These are phyloP conservation scores for Lophiotrema nucula DNA, from an alignment of 495 filamentous ascomycete species.

Conservation along the genomic window DNA sequence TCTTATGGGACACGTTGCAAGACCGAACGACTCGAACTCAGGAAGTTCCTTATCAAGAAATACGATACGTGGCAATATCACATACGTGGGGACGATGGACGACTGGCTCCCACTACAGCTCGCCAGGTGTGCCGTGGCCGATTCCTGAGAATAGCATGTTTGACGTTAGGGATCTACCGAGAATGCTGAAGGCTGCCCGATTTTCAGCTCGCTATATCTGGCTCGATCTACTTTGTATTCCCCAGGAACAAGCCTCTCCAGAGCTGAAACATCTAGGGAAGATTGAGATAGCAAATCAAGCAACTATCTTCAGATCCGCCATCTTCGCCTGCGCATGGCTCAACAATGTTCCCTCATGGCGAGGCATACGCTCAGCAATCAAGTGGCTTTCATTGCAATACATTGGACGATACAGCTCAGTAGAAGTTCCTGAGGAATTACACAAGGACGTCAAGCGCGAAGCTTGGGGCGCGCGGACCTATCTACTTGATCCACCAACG, in stretches of 20 bases:
- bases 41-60: no score
- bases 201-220: neutral
- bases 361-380: neutral
- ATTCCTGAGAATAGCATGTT: neutral
- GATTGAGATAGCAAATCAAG: neutral
- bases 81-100: neutral
- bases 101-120: neutral
- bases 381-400: neutral
- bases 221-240: neutral
- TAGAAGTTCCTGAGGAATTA: neutral
- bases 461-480: neutral
- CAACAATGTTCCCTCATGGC: neutral
- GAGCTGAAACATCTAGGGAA: neutral
- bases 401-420: neutral
- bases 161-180: neutral
- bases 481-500: neutral
- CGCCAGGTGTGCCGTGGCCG: neutral
- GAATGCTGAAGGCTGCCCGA: neutral
- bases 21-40: no score
- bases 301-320: neutral
- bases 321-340: neutral
- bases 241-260: neutral
- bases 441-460: neutral
- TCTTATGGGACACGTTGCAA: no score
- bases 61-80: neutral